phyloP scores from a whole-genome alignment of 257 asterid species.

The Solanum lignicaule region DNA sequence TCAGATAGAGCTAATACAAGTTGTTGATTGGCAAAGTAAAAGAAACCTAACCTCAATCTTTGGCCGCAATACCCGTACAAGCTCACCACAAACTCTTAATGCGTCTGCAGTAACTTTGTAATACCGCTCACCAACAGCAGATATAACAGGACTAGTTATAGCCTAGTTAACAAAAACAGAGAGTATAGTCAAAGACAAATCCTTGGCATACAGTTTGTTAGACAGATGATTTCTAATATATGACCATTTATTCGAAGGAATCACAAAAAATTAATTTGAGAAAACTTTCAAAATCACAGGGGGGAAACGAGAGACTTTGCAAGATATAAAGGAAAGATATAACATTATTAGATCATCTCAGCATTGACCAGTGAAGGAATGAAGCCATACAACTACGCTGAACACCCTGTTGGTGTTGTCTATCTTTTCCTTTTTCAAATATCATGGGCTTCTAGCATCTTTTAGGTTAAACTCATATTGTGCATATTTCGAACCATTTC shows the following conservation, averaged over 20 bases:
- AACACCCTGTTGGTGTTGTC: neutral
- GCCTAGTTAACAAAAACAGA: slow-evolving; percentile 36
- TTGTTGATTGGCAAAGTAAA: neutral
- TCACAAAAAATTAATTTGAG: neutral
- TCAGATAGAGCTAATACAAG: neutral
- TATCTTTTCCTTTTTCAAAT: neutral
- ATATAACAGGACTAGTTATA: slow-evolving; percentile 81
- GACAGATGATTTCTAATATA: neutral
- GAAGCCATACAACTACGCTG: neutral
- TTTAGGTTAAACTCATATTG: neutral
- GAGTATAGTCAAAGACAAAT: neutral
- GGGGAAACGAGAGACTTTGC: neutral
- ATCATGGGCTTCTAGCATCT: neutral
- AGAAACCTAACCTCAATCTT: slow-evolving; percentile 48
- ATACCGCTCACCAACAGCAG: slow-evolving; percentile 94
- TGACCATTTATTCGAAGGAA: neutral
- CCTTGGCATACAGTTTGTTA: neutral
- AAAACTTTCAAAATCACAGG: neutral
- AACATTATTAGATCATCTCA: neutral
- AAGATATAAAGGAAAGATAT: neutral
- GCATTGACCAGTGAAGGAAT: neutral
- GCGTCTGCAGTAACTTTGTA: slow-evolving; percentile 99
- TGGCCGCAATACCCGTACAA: slow-evolving; percentile 91
- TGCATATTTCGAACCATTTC: neutral
- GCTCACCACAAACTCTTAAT: slow-evolving; percentile 93